These are phyloP conservation scores for Gardenia jasminoides DNA, from an alignment of 257 asterid species.

Conservation along the genomic window DNA sequence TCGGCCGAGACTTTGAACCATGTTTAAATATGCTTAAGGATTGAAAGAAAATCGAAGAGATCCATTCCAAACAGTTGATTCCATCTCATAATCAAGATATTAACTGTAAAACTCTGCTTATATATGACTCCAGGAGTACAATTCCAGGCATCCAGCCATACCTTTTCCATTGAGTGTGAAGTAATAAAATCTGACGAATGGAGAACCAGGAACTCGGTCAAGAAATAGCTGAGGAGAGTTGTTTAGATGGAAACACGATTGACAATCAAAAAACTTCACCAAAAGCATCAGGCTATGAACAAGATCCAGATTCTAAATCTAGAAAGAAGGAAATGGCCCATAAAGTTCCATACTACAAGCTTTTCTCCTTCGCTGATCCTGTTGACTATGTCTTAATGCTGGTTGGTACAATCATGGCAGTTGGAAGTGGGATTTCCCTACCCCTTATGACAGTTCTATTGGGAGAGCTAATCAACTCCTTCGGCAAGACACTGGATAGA, in stretches of 20 bases:
- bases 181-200: neutral
- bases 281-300: slow-evolving; percentile 8
- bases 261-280: slow-evolving; percentile 10
- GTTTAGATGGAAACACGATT: slow-evolving; percentile 9
- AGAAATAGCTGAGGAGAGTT: slow-evolving; percentile 28
- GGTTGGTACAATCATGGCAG: slow-evolving; percentile 45
- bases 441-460: slow-evolving; percentile 56
- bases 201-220: slow-evolving; percentile 2
- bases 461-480: slow-evolving; percentile 56
- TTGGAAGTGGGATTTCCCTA: slow-evolving; percentile 48
- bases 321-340: slow-evolving; percentile 12
- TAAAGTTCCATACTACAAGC: slow-evolving; percentile 46
- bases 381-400: slow-evolving; percentile 45
- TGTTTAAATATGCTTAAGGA: too few species aligned
- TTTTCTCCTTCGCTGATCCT: slow-evolving; percentile 58
- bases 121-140: neutral
- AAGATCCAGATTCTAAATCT: neutral
- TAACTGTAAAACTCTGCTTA: too few species aligned
- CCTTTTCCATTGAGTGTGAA: neutral
- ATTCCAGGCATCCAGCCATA: neutral
- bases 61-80: too few species aligned
- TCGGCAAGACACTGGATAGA: slow-evolving; percentile 39
- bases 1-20: too few species aligned
- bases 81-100: too few species aligned
- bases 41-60: too few species aligned